phyloP scores from a whole-genome alignment of 371 early-diverging fungal species.

The Dichotomocladium elegans region DNA sequence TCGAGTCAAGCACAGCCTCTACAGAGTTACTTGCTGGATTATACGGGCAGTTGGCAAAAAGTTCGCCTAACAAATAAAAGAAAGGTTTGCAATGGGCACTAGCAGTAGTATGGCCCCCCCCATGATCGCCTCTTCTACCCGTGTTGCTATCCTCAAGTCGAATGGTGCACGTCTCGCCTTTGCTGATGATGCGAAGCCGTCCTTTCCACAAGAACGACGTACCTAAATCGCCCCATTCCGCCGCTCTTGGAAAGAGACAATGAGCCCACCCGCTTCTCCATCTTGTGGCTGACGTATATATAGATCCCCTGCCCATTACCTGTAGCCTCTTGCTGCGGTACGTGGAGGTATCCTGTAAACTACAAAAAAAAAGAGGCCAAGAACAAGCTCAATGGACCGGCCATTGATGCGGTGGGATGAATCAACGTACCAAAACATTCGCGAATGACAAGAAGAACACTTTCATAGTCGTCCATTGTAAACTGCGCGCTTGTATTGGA shows the following conservation, averaged over 20 bases:
- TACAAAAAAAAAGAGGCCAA: conserved; percentile 13
- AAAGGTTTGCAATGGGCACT: not conserved
- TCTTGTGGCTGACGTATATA: too few relatives aligned
- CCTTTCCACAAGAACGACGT: conserved; percentile 78
- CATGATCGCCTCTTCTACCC: conserved; percentile 22
- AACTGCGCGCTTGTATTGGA: too few relatives aligned
- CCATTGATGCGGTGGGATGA: not conserved
- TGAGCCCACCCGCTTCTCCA: too few relatives aligned
- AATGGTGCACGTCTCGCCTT: conserved; percentile 69
- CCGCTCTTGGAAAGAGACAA: too few relatives aligned
- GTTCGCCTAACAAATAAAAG: conserved; percentile 54
- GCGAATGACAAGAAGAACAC: conserved; percentile 74
- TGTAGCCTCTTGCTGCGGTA: conserved; percentile 67
- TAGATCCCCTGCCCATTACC: conserved; percentile 49
- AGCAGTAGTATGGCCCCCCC: not conserved
- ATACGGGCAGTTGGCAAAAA: conserved; percentile 85
- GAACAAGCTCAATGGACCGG: not conserved
- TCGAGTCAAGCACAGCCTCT: conserved; percentile 87
- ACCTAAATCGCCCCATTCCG: conserved; percentile 83
- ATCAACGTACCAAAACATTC: conserved; percentile 83
- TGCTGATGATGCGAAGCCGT: conserved; percentile 70
- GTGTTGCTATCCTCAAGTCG: conserved; percentile 76
- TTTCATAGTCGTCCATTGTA: conserved; percentile 67
- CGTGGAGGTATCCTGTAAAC: conserved; percentile 83
- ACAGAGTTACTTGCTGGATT: conserved; percentile 69